Base-by-base conservation (phyloP, 441 rosid species). In the Bocquillonia castaneifolia region DNA sequence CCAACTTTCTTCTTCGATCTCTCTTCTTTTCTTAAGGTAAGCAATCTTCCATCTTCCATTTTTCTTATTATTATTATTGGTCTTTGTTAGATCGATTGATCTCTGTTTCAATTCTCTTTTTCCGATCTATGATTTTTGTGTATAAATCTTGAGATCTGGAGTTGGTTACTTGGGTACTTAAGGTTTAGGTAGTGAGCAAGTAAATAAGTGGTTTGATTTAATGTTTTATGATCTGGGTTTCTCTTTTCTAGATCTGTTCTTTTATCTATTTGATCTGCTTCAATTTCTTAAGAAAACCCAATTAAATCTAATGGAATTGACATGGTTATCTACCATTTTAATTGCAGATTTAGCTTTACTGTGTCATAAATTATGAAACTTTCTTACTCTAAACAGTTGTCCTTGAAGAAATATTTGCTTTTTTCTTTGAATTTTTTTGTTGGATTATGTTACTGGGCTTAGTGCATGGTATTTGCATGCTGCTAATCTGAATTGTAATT, bases 171-270 rank as follows among this genome's bases (percentile, higher is more conserved):
- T n/a, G n/a, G n/a, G n/a, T n/a, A n/a, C n/a, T n/a, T n/a, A n/a
- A 59, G 63, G 48, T 44, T 1, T 44, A 44, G n/a, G n/a, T 48
- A 8, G 1, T 18, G 8, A 48, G 7, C 32, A 3, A 18, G 5
- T 26, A 10, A 26, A 8, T 7, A 25, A 20, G 59, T 34, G 23
- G 23, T 14, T 54, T 37, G 63, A 28, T 67, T 67, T 45, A 53
- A 45, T 74, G n/a, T n/a, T 66, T 63, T 32, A 26, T 69, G 77
- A 76, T 78, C 76, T 78, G 67, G 5, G 22, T 47, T 52, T 45
- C 32, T 15, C 17, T 4, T 64, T 3, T 47, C 47, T 57, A 63
- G 84, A 81, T 81, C 80, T 72, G 66, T 45, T 26, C 18, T 29
- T 39, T 6, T 63, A 26, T 52, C 5, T 5, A 58, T 61, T 63